A percentile compares a stretch with the other conserved stretches of the same genome.
phyloP scores from a whole-genome alignment of 345 rosid genomes.

The Citrus trifoliata region DNA sequence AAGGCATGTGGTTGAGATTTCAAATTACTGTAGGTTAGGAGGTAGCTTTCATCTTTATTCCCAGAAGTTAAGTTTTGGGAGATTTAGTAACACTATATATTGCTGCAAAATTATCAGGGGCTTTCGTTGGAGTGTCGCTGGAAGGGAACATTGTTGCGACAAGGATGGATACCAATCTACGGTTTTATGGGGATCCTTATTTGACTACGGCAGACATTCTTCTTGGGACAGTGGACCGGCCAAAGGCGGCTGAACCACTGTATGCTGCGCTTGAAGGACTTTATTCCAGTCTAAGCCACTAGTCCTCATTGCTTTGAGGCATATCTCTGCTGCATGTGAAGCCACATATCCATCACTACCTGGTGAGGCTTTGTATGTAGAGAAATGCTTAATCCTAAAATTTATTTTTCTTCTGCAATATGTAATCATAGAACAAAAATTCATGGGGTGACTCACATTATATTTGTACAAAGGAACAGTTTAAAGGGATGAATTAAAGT shows the following conservation, averaged over 20 bases:
- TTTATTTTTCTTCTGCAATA: neutral
- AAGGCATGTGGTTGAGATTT: neutral
- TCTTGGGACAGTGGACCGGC: conserved; percentile 76
- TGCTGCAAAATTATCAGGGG: conserved; percentile 48
- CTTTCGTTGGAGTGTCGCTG: conserved; percentile 92
- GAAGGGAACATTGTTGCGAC: conserved; percentile 89
- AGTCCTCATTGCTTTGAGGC: neutral
- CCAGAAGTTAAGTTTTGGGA: neutral
- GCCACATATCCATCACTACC: neutral
- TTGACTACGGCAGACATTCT: conserved; percentile 73
- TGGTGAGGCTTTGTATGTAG: neutral
- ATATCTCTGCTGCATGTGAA: neutral
- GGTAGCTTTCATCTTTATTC: neutral
- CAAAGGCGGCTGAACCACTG: conserved; percentile 89
- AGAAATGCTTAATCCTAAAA: neutral
- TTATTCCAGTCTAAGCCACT: conserved; percentile 39
- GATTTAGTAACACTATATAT: neutral
- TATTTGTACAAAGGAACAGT: neutral
- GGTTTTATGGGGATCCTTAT: conserved; percentile 92
- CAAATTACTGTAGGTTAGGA: neutral
- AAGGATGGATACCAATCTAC: conserved; percentile 79
- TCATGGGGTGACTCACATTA: neutral
- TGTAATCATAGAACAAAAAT: neutral
- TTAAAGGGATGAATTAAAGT: neutral
- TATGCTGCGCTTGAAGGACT: conserved; percentile 68